Base-by-base conservation (phyloP, 1,284 basidiomycete genomes). In the Tilletia walkeri region DNA sequence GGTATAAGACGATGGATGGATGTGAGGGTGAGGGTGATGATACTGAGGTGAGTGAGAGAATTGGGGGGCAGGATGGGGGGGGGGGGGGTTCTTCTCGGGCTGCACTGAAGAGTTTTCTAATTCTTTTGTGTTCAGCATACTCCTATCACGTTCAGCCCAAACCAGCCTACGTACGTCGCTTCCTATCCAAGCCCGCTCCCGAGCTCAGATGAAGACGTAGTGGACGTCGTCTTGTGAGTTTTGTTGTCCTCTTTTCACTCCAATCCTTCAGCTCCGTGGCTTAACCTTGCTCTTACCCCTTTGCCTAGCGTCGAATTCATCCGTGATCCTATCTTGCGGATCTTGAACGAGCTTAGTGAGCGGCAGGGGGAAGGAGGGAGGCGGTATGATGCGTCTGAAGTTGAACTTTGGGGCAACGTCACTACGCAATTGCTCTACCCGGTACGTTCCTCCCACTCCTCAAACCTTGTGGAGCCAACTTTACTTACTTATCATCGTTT, bases 361-460 rank as follows among this genome's bases (percentile, higher is more conserved):
- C 24, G 24, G 9, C 9, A 45, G 3, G 41, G 41, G 14, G 54
- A 75, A 48, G 68, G 65, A 20, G 72, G 73, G 5, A 61, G 72
- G 0, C 12, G 2, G 4, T 82, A 80, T 56, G 53, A 56, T 1
- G 34, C 67, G 20, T 72, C 68, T 10, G 75, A 82, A 34, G 67
- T 76, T 16, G 49, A 71, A 39, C 59, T 56, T 7, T 82, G 78
- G 75, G 79, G 78, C 48, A 72, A 74, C 48, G 54, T 80, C 2
- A 78, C 79, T 1, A 81, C 80, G 14, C 78, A 81, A 68, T 70
- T 76, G 45, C 67, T 82, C 14, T 82, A 81, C 53, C 78, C 77
- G 0, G 41, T 74, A 45, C 14, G 41, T 45, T 14, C 41, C 41
- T 9, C 9, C 9, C 41, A 9, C 6, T 45, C 41, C 41, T 45